Evolutionary conservation across 192 early-diverging fungal species (phyloP), one percentile per base, ranked within the genome.

Genomic region (Backusella psychrophila): DNA sequence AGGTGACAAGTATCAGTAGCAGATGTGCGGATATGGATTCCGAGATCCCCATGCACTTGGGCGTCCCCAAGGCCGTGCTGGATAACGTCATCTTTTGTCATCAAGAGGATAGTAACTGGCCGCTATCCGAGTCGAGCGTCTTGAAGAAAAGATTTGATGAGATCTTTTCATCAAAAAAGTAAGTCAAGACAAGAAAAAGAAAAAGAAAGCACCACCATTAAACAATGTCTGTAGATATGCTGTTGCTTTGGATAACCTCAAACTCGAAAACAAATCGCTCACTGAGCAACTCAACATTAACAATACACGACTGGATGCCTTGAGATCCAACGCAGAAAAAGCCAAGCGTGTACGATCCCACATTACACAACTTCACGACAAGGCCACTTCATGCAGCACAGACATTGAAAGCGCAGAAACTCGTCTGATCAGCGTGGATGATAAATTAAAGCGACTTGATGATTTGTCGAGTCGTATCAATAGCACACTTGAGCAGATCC

Each of bases 31-130:
- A 98, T 39, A 69, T 99, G 12, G 96, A 99, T 82, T 81, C 87
- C 1, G 92, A 93, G 75, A 80, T 99, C 31, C 92, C 96, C 0
- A 75, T 88, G 38, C 93, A 96, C 72, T 84, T 99, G 12, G 98
- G 98, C 6, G 95, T 98, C 11, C 92, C 94, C 33, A 88, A 89
- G 72, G 91, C 98, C 0, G 96, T 99, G 41, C 80, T 99, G 35
- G 97, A 99, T 72, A 97, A 96, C 80, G 98, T 99, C 56, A 97
- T 99, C 21, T 99, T 99, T 75, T 98, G 97, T 82, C 97, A 98
- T 80, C 98, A 99, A 85, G 98, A 99, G 81, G 97, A 99, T 4
- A 93, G 94, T 56, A 95, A 91, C 79, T 99, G 98, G 97, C 98
- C 98, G 15, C 87, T 99, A 11, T 89, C 95, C 0, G 98, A 99